Conservation (phyloP, 176 grass and related monocot genomes). For the Eleusine indica region DNA sequence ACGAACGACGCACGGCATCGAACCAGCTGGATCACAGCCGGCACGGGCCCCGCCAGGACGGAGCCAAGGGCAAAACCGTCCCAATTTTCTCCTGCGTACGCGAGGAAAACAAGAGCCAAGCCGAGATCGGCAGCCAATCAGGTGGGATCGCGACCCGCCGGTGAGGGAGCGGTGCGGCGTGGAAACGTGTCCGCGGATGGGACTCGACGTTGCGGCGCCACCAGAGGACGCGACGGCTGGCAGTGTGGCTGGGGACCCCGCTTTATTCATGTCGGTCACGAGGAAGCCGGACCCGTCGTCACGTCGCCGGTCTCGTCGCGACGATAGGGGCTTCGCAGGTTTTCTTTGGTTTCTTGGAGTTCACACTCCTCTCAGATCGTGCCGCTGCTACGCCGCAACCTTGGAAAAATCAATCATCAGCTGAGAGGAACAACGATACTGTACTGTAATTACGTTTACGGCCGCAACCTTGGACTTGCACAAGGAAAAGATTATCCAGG, state of each 20-base stretch:
- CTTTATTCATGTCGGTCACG: slow-evolving; percentile 57
- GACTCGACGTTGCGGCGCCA: slow-evolving; percentile 44
- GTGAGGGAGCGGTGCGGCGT: background rate
- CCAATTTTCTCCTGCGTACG: too few species aligned
- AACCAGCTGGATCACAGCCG: background rate
- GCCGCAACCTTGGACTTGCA: background rate
- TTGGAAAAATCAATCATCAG: background rate
- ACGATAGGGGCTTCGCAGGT: background rate
- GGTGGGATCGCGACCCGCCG: background rate
- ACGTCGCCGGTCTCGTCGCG: background rate
- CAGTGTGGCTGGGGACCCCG: background rate
- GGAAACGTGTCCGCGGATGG: slow-evolving; percentile 44
- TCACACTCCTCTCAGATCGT: background rate
- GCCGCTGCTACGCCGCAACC: background rate
- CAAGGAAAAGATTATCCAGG: background rate
- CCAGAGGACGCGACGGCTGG: slow-evolving; percentile 13
- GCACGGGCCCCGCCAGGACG: too few species aligned
- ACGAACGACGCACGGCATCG: too few species aligned
- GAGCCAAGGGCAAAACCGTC: too few species aligned
- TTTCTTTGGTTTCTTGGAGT: background rate
- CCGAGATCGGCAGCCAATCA: background rate
- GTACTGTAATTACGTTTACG: too few species aligned
- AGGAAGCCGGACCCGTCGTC: slow-evolving; percentile 46
- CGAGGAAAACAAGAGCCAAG: too few species aligned
- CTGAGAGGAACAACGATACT: background rate